A percentile compares a stretch with the other conserved stretches of the same genome.
Conservation (phyloP, 1,284 basidiomycete species). For the Filobasidium uniguttulatum region DNA sequence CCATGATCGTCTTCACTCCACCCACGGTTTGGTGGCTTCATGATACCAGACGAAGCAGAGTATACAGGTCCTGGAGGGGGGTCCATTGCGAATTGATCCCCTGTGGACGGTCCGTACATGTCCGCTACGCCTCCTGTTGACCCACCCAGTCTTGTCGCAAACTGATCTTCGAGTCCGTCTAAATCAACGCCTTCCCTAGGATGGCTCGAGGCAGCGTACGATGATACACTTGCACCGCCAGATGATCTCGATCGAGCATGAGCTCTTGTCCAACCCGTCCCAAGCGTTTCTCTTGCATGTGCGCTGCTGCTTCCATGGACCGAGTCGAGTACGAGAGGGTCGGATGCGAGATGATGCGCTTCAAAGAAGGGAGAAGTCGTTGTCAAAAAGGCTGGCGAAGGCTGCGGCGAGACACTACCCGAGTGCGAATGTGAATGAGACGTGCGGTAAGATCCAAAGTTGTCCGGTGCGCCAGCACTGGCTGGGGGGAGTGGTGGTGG, state of each 20-base stretch:
- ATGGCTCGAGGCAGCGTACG: conserved; percentile 11
- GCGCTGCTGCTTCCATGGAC: no score
- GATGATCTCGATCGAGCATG: not conserved
- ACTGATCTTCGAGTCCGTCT: conserved; percentile 13
- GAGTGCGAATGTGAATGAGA: not conserved
- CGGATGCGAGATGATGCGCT: no score
- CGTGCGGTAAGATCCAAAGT: not conserved
- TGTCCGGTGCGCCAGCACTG: not conserved
- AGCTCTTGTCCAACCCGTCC: not conserved
- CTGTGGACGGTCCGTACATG: not conserved
- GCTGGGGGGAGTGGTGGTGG: not conserved
- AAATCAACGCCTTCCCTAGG: not conserved
- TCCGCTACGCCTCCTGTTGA: not conserved
- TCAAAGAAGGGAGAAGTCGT: no score
- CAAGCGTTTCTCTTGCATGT: not conserved
- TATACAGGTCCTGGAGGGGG: not conserved
- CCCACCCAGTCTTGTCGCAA: not conserved
- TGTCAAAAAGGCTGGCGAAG: not conserved
- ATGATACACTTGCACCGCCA: conserved; percentile 1
- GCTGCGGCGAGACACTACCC: not conserved
- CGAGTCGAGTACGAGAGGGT: no score
- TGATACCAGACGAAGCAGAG: not conserved
- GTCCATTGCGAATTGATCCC: not conserved
- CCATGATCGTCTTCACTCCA: conserved; percentile 1
- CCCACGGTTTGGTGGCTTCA: not conserved